Evolutionary conservation across 345 rosid genomes (phyloP).

Genomic region (Dipteronia sinensis): DNA sequence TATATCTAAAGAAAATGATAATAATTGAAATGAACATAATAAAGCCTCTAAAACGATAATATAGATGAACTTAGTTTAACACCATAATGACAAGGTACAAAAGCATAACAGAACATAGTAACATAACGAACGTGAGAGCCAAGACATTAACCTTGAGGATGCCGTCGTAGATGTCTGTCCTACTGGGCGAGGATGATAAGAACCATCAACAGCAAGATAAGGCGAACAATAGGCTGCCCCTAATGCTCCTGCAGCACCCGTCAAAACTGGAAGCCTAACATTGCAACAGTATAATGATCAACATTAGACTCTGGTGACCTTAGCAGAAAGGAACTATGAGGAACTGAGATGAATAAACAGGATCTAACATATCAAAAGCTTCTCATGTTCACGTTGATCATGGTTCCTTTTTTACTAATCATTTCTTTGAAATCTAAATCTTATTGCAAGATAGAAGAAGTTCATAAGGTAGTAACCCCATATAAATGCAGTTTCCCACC

Average conservation of each 20-base stretch:
- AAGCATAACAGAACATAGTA: not conserved
- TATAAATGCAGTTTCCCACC: not conserved
- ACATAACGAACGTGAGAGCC: not conserved
- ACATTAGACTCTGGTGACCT: not conserved
- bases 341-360: not conserved
- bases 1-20: not conserved
- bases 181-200: constrained; percentile 60
- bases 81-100: not conserved
- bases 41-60: not conserved
- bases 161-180: constrained; percentile 59
- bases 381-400: not conserved
- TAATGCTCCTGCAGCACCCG: constrained; percentile 82
- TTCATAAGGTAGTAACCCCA: not conserved
- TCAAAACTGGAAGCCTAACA: constrained; percentile 83
- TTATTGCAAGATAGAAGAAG: not conserved
- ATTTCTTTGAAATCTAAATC: not conserved
- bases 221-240: constrained; percentile 79
- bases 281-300: constrained; percentile 16
- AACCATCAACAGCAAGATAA: constrained; percentile 68
- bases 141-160: constrained; percentile 54
- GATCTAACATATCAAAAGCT: not conserved
- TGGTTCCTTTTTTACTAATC: not conserved
- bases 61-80: constrained; percentile 1
- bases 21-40: not conserved
- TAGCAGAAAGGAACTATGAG: not conserved